Evolutionary conservation across 768 basidiomycete genomes (phyloP), one percentile per base, ranked within the genome.

Genomic region (Amanita inopinata): DNA sequence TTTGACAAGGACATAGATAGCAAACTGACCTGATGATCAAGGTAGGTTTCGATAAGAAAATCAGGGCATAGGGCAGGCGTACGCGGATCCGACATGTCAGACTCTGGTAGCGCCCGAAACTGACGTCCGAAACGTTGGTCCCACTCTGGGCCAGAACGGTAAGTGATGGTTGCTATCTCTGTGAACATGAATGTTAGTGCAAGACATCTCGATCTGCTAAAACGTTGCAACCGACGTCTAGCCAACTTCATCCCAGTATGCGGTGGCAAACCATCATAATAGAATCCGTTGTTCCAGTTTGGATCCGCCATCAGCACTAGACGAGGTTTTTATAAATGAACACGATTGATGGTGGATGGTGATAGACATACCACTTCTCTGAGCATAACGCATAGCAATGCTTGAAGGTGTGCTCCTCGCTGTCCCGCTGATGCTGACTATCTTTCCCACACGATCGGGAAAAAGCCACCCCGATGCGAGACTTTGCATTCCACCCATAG

Each of bases 141-240:
- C 96, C 96, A 99, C 61, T 99, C 96, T 4, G 96, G 96, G 1
- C 96, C 96, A 9, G 96, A 98, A 27, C 96, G 83, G 61, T 99
- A 99, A 0, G 96, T 98, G 56, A 99, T 96, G 2, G 96, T 99
- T 8, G 96, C 96, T 50, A 99, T 98, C 66, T 99, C 93, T 97
- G 40, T 38, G 38, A 12, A 43, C 37, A 34, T 22, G 10, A 9
- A 18, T 43, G n/a, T n/a, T n/a, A n/a, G n/a, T n/a, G n/a, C 17
- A 35, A 10, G 24, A 8, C n/a, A 33, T 27, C 2, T 32, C 12
- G 27, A 25, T 22, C 17, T 20, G 32, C 10, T 22, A 4, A 41
- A 35, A 22, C 11, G 19, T 31, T 34, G 34, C 12, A 37, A 53
- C 63, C 39, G 54, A 96, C 93, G 96, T 51, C 96, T 76, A 19